These are phyloP conservation scores for Dendrocalamus latiflorus DNA, from an alignment of 202 grass and related monocot genomes.

Conservation along the genomic window DNA sequence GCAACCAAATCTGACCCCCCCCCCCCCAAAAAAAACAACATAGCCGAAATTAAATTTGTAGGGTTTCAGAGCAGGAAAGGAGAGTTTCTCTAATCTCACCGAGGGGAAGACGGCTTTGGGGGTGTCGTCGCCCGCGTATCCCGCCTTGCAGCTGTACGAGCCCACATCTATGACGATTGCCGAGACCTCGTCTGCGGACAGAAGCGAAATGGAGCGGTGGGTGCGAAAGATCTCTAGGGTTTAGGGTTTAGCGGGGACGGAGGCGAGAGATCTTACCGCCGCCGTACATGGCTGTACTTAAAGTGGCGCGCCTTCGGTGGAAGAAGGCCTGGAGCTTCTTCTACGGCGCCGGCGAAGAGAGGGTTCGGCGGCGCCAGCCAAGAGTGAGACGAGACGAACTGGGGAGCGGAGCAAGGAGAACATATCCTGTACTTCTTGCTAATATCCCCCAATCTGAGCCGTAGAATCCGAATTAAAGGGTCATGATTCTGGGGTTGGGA, in stretches of 20 bases:
- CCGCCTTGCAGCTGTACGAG: conserved; percentile 97
- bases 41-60: background rate
- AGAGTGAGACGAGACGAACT: no score
- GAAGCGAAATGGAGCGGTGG: conserved; percentile 3
- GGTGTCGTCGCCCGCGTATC: conserved; percentile 91
- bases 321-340: background rate
- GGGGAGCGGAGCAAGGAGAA: background rate
- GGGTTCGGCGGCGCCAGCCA: background rate
- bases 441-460: background rate
- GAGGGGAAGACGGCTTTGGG: conserved; percentile 96
- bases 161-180: conserved; percentile 97
- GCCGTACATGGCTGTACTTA: conserved; percentile 58
- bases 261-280: conserved; percentile 52
- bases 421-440: background rate
- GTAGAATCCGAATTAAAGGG: background rate
- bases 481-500: background rate
- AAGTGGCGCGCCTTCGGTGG: background rate
- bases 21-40: background rate
- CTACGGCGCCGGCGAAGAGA: background rate
- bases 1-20: background rate
- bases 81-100: conserved; percentile 37
- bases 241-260: conserved; percentile 25
- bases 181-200: conserved; percentile 78
- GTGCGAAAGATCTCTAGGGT: conserved; percentile 38
- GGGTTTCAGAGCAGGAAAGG: background rate